Conservation (phyloP, 306 rosid species). For the Pueraria montana region DNA sequence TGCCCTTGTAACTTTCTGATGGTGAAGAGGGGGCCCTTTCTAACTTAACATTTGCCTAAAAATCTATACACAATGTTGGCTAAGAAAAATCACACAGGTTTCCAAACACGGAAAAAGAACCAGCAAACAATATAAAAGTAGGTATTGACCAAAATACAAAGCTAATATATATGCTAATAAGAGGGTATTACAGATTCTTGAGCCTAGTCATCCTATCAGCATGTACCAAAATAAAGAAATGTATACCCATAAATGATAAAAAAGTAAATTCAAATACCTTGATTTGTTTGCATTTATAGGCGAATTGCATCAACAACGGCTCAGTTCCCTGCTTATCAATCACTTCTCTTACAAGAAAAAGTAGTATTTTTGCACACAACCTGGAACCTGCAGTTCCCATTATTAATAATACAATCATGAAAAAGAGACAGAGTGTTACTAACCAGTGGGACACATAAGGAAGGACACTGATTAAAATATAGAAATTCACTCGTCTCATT, state of each 20-base stretch:
- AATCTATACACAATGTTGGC: neutral
- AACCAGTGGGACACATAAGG: neutral
- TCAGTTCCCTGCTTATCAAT: neutral
- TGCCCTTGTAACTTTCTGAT: neutral
- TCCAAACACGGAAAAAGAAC: conserved; percentile 1
- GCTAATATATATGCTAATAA: neutral
- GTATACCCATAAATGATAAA: neutral
- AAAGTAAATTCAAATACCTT: neutral
- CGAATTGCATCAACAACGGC: neutral
- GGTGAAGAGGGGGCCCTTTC: too few species aligned
- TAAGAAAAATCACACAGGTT: neutral
- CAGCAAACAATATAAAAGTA: neutral
- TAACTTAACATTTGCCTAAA: neutral
- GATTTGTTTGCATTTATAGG: conserved; percentile 17
- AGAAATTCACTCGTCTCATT: neutral
- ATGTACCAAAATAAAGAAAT: neutral
- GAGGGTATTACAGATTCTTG: neutral
- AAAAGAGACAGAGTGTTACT: neutral
- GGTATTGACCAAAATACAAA: neutral
- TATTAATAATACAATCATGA: conserved; percentile 6
- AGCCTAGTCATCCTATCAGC: neutral
- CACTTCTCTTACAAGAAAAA: neutral
- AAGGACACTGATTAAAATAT: neutral
- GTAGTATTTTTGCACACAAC: neutral
- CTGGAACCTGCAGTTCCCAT: conserved; percentile 16